Percentiles rank a stretch among this genome's conserved stretches.
Conservation (phyloP, 768 basidiomycete genomes). For the Macrolepiota albuminosa region DNA sequence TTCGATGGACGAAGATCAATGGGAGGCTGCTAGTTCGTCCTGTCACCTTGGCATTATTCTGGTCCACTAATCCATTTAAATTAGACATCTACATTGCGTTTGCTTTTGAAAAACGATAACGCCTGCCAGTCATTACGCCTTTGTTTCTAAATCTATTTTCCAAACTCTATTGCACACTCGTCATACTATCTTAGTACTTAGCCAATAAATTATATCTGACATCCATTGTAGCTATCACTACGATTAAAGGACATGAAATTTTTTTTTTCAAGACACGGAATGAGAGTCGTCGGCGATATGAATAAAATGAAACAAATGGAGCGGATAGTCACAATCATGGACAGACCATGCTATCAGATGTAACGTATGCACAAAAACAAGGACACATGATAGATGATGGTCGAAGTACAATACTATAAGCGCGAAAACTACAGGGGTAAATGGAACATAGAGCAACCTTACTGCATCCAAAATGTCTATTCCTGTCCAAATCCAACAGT, state of each 20-base stretch:
- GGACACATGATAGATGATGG: background rate
- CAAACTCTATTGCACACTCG: background rate
- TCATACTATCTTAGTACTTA: conserved; percentile 6
- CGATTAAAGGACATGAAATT: conserved; percentile 6
- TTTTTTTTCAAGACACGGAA: background rate
- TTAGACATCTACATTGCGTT: conserved; percentile 93
- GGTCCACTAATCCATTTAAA: conserved; percentile 4
- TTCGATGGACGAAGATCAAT: conserved; percentile 91
- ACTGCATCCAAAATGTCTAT: conserved; percentile 31
- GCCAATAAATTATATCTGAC: conserved; percentile 11
- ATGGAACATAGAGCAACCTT: conserved; percentile 5
- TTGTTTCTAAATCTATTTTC: background rate
- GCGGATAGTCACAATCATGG: background rate
- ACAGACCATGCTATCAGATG: background rate
- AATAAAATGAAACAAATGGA: background rate
- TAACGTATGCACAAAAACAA: background rate
- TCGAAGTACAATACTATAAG: background rate
- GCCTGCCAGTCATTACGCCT: background rate
- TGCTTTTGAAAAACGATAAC: conserved; percentile 71
- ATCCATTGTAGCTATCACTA: conserved; percentile 12
- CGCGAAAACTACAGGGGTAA: background rate
- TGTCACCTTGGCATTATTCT: background rate
- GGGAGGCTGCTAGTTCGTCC: conserved; percentile 96
- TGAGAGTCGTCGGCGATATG: background rate
- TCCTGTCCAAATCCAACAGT: conserved; percentile 95